Evolutionary conservation across 768 basidiomycete species (phyloP).

Genomic region (Sporobolomyces phaffii): DNA sequence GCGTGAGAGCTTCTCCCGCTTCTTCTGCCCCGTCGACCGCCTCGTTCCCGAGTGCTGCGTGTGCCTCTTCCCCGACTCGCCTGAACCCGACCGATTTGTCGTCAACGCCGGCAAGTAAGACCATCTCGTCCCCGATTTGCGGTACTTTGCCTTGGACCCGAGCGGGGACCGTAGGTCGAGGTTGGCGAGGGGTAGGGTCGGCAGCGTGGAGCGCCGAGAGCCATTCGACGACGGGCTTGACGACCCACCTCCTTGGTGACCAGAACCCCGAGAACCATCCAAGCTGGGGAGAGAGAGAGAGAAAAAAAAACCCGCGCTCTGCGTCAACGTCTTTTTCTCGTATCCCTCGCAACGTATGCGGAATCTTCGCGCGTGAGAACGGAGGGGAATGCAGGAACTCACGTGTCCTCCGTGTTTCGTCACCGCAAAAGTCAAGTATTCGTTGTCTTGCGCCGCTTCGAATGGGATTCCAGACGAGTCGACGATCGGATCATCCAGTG

Average conservation of each 20-base stretch:
- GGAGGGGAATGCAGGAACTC: background rate
- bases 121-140: slow-evolving; percentile 33
- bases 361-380: no score
- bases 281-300: slow-evolving; percentile 45
- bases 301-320: background rate
- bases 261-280: slow-evolving; percentile 60
- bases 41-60: slow-evolving; percentile 7
- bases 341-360: no score
- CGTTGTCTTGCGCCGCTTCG: slow-evolving; percentile 33
- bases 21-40: slow-evolving; percentile 9
- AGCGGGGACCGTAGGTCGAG: slow-evolving; percentile 16
- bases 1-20: slow-evolving; percentile 6
- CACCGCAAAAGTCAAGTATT: slow-evolving; percentile 57
- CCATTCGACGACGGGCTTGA: slow-evolving; percentile 68
- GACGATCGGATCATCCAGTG: slow-evolving; percentile 73
- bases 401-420: slow-evolving; percentile 63
- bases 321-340: no score
- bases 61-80: slow-evolving; percentile 8
- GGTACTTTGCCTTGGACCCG: background rate
- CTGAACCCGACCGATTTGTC: slow-evolving; percentile 27
- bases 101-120: slow-evolving; percentile 15
- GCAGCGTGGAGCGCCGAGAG: slow-evolving; percentile 56
- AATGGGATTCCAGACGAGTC: slow-evolving; percentile 50
- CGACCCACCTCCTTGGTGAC: slow-evolving; percentile 55
- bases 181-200: slow-evolving; percentile 1